Conservation (phyloP, 2,329 filamentous ascomycete species). For the Fusarium nodosum region DNA sequence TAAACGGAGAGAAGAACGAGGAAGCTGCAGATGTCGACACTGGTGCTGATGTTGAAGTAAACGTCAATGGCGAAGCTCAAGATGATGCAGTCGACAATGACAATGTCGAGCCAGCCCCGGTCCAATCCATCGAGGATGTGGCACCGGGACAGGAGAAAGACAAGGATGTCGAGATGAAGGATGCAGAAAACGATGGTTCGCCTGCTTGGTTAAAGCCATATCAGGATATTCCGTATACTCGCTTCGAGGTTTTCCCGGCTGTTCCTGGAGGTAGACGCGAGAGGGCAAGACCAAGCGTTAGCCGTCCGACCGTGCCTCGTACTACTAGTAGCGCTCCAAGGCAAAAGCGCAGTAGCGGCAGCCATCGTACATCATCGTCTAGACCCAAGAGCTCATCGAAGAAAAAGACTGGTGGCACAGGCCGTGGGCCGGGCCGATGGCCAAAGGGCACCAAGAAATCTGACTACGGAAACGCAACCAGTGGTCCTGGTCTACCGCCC, state of each 20-base stretch:
- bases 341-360: slow-evolving; percentile 56
- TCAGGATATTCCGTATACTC: slow-evolving; percentile 72
- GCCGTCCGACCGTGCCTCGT: slow-evolving; percentile 56
- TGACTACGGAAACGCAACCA: slow-evolving; percentile 76
- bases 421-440: slow-evolving; percentile 74
- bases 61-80: slow-evolving; percentile 11
- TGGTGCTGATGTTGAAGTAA: background rate
- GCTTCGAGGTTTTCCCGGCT: slow-evolving; percentile 85
- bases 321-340: slow-evolving; percentile 55
- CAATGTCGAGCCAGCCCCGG: slow-evolving; percentile 47
- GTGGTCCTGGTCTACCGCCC: slow-evolving; percentile 73
- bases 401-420: slow-evolving; percentile 72
- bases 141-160: slow-evolving; percentile 54
- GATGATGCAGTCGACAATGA: slow-evolving; percentile 40
- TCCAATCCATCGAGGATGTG: slow-evolving; percentile 52
- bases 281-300: slow-evolving; percentile 59
- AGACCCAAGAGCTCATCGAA: slow-evolving; percentile 55
- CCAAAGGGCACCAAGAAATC: slow-evolving; percentile 77
- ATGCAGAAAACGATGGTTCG: slow-evolving; percentile 47
- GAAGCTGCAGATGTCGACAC: slow-evolving; percentile 8
- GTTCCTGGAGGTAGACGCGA: slow-evolving; percentile 65
- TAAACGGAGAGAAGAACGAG: slow-evolving; percentile 46
- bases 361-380: slow-evolving; percentile 52
- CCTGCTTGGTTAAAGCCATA: slow-evolving; percentile 64
- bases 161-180: slow-evolving; percentile 48